Conservation (phyloP, 2,329 filamentous ascomycete genomes). For the Clonostachys chloroleuca region DNA sequence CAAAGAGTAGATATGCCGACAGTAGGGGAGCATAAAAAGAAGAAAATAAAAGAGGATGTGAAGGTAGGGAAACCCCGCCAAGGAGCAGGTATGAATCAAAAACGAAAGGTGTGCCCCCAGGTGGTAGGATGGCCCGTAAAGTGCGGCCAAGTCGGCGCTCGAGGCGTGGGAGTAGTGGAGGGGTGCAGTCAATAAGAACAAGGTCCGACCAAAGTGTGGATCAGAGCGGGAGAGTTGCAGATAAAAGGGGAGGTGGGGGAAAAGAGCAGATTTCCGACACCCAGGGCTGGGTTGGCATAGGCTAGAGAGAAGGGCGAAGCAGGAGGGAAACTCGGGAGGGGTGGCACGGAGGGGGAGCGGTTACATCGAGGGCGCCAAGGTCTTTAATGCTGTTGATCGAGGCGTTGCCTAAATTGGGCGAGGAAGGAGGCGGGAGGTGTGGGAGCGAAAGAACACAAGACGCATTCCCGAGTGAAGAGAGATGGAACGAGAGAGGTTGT, state of each 20-base stretch:
- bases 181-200: slow-evolving; percentile 22
- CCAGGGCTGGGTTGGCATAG: neutral
- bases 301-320: neutral
- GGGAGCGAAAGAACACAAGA: too few relatives aligned
- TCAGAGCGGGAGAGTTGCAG: slow-evolving; percentile 40
- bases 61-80: neutral
- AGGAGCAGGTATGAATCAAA: too few relatives aligned
- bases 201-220: slow-evolving; percentile 30
- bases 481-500: too few relatives aligned
- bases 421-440: too few relatives aligned
- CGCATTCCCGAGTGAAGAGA: too few relatives aligned
- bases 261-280: slow-evolving; percentile 21
- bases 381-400: too few relatives aligned
- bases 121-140: too few relatives aligned
- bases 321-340: neutral
- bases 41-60: neutral
- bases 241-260: slow-evolving; percentile 27
- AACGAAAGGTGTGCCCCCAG: too few relatives aligned
- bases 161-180: slow-evolving; percentile 19
- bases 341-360: too few relatives aligned
- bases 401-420: too few relatives aligned
- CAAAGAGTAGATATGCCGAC: neutral
- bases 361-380: too few relatives aligned
- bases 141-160: too few relatives aligned
- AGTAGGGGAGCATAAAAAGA: neutral